phyloP scores from a whole-genome alignment of 2,329 filamentous ascomycete genomes.

The Hirsutella minnesotensis region DNA sequence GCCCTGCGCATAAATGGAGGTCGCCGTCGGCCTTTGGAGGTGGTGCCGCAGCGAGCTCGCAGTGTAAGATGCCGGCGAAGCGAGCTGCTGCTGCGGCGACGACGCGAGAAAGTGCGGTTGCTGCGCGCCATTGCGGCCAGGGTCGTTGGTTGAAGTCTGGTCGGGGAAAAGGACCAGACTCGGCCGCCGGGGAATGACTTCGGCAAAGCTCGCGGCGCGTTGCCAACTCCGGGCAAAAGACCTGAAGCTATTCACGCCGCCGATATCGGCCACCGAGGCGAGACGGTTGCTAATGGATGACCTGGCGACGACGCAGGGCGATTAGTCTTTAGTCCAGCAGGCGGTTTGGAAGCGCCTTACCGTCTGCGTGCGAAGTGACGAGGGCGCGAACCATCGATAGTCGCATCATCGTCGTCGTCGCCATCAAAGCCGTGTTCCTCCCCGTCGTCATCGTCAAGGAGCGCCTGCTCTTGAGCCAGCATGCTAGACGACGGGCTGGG shows the following conservation, averaged over 20 bases:
- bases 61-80: constrained; percentile 3
- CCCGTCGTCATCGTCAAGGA: constrained; percentile 28
- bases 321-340: background rate
- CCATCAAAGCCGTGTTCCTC: constrained; percentile 16
- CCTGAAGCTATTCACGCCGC: constrained; percentile 86
- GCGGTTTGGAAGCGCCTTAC: constrained; percentile 6
- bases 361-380: constrained; percentile 14
- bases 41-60: constrained; percentile 39
- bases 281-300: constrained; percentile 49
- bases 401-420: background rate
- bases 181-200: constrained; percentile 70
- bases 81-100: background rate
- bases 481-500: constrained; percentile 19
- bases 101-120: background rate
- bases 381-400: too few species aligned
- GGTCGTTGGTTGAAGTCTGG: constrained; percentile 16
- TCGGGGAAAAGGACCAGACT: constrained; percentile 58
- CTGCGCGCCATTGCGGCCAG: constrained; percentile 17
- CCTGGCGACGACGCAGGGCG: constrained; percentile 19
- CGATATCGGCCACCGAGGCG: constrained; percentile 54
- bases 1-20: background rate
- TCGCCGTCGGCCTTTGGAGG: constrained; percentile 16
- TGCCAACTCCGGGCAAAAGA: constrained; percentile 91
- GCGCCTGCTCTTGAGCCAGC: constrained; percentile 28
- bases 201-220: constrained; percentile 75